phyloP scores from a whole-genome alignment of 371 early-diverging fungal species.

The Vairimorpha apis region DNA sequence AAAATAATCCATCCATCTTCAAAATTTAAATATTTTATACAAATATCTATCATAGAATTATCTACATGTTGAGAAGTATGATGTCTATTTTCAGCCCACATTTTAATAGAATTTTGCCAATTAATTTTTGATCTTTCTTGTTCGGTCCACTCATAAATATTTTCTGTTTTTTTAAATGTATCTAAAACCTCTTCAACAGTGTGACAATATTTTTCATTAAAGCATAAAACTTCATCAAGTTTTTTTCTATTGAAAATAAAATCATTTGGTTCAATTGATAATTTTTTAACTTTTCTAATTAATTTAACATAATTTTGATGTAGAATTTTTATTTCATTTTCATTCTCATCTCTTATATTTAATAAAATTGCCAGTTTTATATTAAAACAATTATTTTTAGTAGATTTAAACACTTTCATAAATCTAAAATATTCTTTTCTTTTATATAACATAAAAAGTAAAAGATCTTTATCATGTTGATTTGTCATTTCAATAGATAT shows the following conservation, averaged over 20 bases:
- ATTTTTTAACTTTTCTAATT: background rate
- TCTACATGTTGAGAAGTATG: conserved; percentile 30
- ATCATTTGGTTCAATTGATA: too few species aligned
- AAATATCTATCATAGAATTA: conserved; percentile 56
- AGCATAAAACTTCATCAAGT: background rate
- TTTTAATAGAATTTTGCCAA: conserved; percentile 45
- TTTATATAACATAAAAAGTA: conserved; percentile 40
- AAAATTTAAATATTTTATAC: conserved; percentile 47
- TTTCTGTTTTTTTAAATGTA: background rate
- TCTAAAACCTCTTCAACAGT: conserved; percentile 2
- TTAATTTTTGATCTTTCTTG: conserved; percentile 22
- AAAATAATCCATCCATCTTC: conserved; percentile 60
- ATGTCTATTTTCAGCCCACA: conserved; percentile 46
- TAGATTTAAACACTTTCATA: conserved; percentile 26
- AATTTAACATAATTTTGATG: conserved; percentile 5
- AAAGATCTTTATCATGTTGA: background rate
- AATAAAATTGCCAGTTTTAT: conserved; percentile 47
- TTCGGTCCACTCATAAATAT: conserved; percentile 27
- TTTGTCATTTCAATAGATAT: background rate
- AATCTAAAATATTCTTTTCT: conserved; percentile 54
- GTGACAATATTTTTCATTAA: background rate
- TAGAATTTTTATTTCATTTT: background rate
- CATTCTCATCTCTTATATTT: conserved; percentile 20
- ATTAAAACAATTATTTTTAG: background rate
- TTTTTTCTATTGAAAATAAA: background rate